Percentiles rank a stretch among this genome's conserved stretches.
Evolutionary conservation across 169 alveolate genomes (phyloP).

Genomic region (Ichthyophthirius multifiliis): DNA sequence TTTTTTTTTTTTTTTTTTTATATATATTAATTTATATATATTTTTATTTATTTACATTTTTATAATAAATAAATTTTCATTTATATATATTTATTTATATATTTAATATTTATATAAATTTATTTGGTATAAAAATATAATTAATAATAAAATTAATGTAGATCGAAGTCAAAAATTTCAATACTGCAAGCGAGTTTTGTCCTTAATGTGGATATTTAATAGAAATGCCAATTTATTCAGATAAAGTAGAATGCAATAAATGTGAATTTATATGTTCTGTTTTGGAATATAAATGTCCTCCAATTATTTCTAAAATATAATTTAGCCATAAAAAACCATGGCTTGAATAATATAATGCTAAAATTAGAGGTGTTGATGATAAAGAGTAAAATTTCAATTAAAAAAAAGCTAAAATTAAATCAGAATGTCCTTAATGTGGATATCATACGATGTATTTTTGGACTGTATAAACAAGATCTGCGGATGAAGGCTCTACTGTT

Average conservation of each 20-base stretch:
- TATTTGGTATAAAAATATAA: too few relatives aligned
- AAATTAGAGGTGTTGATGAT: background rate
- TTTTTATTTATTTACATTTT: too few relatives aligned
- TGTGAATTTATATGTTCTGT: conserved; percentile 10
- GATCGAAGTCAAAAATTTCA: conserved; percentile 10
- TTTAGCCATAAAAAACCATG: conserved; percentile 10
- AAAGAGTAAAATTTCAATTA: conserved; percentile 31
- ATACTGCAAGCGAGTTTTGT: conserved; percentile 44
- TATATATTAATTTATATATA: too few relatives aligned
- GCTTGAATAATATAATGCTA: background rate
- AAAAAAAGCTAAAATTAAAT: conserved; percentile 62
- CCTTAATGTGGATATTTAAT: conserved; percentile 33
- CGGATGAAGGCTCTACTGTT: conserved; percentile 89
- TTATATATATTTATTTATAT: too few relatives aligned
- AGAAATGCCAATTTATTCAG: conserved; percentile 30
- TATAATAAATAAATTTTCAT: too few relatives aligned
- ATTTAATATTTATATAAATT: too few relatives aligned
- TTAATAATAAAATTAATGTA: too few relatives aligned
- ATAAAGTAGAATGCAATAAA: conserved; percentile 28
- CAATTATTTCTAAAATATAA: conserved; percentile 15
- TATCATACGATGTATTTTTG: conserved; percentile 60
- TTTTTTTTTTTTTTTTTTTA: too few relatives aligned
- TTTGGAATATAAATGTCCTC: background rate
- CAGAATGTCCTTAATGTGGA: conserved; percentile 77
- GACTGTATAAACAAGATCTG: conserved; percentile 71